phyloP scores from a whole-genome alignment of 768 basidiomycete species.

The Amanita pseudoporphyria region DNA sequence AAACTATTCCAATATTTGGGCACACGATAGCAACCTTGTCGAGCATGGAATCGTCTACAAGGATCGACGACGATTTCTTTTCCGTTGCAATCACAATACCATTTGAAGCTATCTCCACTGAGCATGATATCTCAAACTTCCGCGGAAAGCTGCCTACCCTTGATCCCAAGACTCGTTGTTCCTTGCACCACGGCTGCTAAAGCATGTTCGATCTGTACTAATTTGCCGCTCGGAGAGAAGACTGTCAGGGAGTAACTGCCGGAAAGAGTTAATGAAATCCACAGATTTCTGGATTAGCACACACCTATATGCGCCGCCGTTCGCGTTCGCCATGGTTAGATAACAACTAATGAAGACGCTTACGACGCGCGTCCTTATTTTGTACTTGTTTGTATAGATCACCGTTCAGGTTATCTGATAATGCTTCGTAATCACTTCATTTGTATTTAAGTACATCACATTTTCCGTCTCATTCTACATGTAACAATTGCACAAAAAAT shows the following conservation, averaged over 20 bases:
- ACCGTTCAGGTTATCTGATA: neutral
- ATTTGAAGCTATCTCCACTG: constrained; percentile 67
- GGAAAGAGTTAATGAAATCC: constrained; percentile 7
- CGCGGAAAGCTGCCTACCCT: constrained; percentile 49
- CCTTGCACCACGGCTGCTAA: constrained; percentile 93
- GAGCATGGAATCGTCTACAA: constrained; percentile 96
- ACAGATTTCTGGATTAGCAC: constrained; percentile 11
- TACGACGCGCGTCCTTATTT: constrained; percentile 9
- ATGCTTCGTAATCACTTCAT: too few species aligned
- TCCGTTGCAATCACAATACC: constrained; percentile 99
- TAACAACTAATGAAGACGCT: neutral
- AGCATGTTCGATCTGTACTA: constrained; percentile 99
- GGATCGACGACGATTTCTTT: constrained; percentile 96
- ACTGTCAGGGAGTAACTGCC: constrained; percentile 95
- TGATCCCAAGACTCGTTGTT: constrained; percentile 96
- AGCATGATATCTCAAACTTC: neutral
- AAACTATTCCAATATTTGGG: constrained; percentile 98
- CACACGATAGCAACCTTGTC: constrained; percentile 97
- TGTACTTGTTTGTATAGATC: constrained; percentile 1
- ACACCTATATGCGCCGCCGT: constrained; percentile 75
- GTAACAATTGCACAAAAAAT: too few species aligned
- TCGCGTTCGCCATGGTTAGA: constrained; percentile 63
- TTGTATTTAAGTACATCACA: too few species aligned
- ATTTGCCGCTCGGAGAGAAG: constrained; percentile 97
- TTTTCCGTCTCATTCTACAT: too few species aligned